A percentile compares a stretch with the other conserved stretches of the same genome.
phyloP scores from a whole-genome alignment of 768 basidiomycete genomes.

The Tephrocybe sp. region DNA sequence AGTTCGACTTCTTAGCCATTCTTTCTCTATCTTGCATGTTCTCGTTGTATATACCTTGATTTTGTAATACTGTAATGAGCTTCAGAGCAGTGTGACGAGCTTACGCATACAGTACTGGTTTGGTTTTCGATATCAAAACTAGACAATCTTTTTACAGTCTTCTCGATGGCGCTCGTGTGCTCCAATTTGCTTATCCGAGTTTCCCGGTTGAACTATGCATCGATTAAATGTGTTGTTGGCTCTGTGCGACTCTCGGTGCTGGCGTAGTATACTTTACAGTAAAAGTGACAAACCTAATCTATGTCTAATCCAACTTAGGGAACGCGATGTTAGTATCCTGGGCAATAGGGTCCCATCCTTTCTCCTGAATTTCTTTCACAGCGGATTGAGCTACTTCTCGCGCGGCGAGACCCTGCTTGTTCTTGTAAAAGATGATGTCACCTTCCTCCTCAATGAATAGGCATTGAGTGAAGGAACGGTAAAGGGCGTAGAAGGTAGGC shows the following conservation, averaged over 20 bases:
- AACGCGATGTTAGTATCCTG: constrained; percentile 16
- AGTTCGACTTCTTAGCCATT: no score
- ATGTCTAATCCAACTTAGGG: constrained; percentile 11
- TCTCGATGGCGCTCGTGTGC: no score
- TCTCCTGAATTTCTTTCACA: constrained; percentile 16
- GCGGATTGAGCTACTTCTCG: constrained; percentile 26
- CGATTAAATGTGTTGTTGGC: neutral
- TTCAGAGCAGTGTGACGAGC: no score
- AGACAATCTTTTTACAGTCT: no score
- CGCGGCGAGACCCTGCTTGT: constrained; percentile 41
- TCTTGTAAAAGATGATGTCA: constrained; percentile 54
- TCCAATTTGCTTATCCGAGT: no score
- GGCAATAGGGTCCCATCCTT: constrained; percentile 18
- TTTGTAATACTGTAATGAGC: neutral
- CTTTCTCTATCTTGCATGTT: no score
- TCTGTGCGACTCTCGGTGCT: neutral
- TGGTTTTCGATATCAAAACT: no score
- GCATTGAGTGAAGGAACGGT: constrained; percentile 55
- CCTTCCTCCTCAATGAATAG: constrained; percentile 57
- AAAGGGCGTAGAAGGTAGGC: constrained; percentile 48
- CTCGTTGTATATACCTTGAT: neutral
- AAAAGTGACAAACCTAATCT: no score
- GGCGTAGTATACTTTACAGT: no score
- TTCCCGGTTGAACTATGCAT: no score
- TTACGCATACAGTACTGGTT: no score